Evolutionary conservation across 345 rosid genomes (phyloP).

Genomic region (Laguncularia racemosa): DNA sequence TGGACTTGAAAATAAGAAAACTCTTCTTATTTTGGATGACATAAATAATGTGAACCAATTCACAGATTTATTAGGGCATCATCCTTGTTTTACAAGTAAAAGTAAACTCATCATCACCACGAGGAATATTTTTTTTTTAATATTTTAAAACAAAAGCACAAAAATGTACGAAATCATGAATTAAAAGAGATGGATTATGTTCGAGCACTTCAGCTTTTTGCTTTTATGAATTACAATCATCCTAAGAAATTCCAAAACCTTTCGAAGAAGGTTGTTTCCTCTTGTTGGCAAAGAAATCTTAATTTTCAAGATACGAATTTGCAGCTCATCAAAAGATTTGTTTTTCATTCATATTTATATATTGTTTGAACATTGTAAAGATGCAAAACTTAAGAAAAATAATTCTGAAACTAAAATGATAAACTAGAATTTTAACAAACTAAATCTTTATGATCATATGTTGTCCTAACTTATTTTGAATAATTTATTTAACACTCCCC

Average conservation of each 20-base stretch:
- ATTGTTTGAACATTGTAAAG: no score
- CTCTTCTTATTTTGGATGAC: not conserved
- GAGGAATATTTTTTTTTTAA: not conserved
- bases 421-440: no score
- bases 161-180: not conserved
- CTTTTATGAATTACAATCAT: not conserved
- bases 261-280: not conserved
- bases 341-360: no score
- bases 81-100: not conserved
- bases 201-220: not conserved
- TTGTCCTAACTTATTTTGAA: no score
- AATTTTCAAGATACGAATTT: no score
- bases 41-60: not conserved
- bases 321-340: no score
- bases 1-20: not conserved
- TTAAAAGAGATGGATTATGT: not conserved
- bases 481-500: no score
- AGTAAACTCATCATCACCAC: conserved; percentile 3
- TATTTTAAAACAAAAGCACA: no score
- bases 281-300: no score
- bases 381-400: no score
- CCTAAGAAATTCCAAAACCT: fast-evolving
- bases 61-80: not conserved
- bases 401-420: no score
- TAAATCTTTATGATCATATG: no score